A percentile compares a stretch with the other conserved stretches of the same genome.
phyloP scores from a whole-genome alignment of 2,329 filamentous ascomycete genomes.

The Sarocladium oryzae region DNA sequence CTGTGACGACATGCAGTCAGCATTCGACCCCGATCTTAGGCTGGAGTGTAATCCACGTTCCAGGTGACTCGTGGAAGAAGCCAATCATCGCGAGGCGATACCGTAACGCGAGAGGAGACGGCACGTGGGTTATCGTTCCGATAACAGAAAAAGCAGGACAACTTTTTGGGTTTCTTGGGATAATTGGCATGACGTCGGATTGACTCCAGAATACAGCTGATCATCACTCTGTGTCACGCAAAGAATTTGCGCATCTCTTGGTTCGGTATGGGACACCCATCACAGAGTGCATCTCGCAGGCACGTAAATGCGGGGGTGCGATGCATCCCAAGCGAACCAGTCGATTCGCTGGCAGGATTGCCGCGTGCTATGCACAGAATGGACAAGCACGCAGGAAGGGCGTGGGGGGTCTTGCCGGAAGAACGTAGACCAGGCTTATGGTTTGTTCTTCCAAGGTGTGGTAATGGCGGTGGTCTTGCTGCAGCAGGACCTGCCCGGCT shows the following conservation, averaged over 20 bases:
- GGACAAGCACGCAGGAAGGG: neutral
- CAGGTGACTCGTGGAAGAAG: too few relatives aligned
- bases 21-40: too few relatives aligned
- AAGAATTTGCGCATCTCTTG: too few relatives aligned
- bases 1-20: too few relatives aligned
- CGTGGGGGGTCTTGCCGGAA: neutral
- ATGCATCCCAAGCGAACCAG: neutral
- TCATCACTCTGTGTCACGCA: neutral
- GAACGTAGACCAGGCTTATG: neutral
- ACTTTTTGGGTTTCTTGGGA: neutral
- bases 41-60: too few relatives aligned
- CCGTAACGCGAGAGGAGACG: too few relatives aligned
- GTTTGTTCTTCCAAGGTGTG: neutral
- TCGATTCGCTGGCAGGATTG: neutral
- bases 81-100: too few relatives aligned
- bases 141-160: too few relatives aligned
- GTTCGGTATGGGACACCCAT: neutral
- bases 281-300: neutral
- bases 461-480: neutral
- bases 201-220: neutral
- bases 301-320: neutral
- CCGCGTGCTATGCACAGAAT: neutral
- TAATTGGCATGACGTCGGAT: constrained; percentile 2
- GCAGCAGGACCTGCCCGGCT: neutral
- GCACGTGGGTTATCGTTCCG: too few relatives aligned